Conservation (phyloP, 371 early-diverging fungal species). For the Apophysomyces variabilis region DNA sequence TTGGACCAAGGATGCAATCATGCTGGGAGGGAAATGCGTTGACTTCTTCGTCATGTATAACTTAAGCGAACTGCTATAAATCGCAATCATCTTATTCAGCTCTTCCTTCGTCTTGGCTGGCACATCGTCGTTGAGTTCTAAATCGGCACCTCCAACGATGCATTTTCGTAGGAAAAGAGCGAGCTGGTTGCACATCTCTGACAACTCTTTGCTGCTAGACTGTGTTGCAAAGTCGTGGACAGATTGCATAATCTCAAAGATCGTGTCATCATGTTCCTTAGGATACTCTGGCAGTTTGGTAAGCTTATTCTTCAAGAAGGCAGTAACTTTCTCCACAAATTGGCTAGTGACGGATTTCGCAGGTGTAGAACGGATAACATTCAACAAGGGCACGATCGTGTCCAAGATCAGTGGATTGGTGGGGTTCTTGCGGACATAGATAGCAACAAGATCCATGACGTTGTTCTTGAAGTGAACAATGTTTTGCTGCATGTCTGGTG, state of each 20-base stretch:
- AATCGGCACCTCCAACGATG: slow-evolving; percentile 58
- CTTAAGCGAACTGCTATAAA: slow-evolving; percentile 59
- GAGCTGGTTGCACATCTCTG: slow-evolving; percentile 53
- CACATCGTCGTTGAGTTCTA: slow-evolving; percentile 38
- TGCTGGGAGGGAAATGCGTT: slow-evolving; percentile 64
- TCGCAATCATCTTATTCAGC: slow-evolving; percentile 31
- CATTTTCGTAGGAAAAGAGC: slow-evolving; percentile 60
- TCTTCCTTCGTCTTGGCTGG: slow-evolving; percentile 37
- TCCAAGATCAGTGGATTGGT: slow-evolving; percentile 72
- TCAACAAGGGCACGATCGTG: slow-evolving; percentile 71
- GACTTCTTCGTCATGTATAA: slow-evolving; percentile 75
- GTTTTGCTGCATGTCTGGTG: slow-evolving; percentile 65
- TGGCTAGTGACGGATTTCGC: slow-evolving; percentile 62
- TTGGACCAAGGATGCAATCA: slow-evolving; percentile 67
- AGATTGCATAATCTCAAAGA: slow-evolving; percentile 60
- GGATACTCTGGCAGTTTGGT: slow-evolving; percentile 71
- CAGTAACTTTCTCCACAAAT: slow-evolving; percentile 68
- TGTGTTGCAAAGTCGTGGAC: slow-evolving; percentile 74
- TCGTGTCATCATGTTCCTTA: slow-evolving; percentile 53
- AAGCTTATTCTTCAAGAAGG: slow-evolving; percentile 67
- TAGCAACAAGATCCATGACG: slow-evolving; percentile 80
- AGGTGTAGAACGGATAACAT: slow-evolving; percentile 59
- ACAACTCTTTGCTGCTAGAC: slow-evolving; percentile 50
- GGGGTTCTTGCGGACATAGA: slow-evolving; percentile 75
- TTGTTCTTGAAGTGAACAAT: slow-evolving; percentile 89